phyloP scores from a whole-genome alignment of 2,329 filamentous ascomycete species.

The Curvularia eragrostidis region DNA sequence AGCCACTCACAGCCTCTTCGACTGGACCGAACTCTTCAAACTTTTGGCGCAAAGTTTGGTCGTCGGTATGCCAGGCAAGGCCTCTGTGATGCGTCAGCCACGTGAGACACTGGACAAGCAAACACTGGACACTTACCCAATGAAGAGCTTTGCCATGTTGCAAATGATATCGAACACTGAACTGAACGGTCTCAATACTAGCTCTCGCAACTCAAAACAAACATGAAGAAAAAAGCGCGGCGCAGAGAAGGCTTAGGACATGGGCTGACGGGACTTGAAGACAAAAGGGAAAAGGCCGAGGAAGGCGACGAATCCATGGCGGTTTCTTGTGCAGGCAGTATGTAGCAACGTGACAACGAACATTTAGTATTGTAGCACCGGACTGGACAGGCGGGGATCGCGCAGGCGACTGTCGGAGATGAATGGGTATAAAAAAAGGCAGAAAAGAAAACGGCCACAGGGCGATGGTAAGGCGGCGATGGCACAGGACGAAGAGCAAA shows the following conservation, averaged over 20 bases:
- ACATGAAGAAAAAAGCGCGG: conserved; percentile 27
- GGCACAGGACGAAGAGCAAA: conserved; percentile 24
- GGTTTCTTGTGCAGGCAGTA: conserved; percentile 38
- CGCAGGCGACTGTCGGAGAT: conserved; percentile 31
- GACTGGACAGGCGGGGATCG: conserved; percentile 34
- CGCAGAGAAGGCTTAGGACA: conserved; percentile 39
- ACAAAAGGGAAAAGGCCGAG: conserved; percentile 25
- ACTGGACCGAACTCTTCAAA: conserved; percentile 91
- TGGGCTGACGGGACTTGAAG: conserved; percentile 26
- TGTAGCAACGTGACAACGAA: conserved; percentile 50
- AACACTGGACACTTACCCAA: conserved; percentile 70
- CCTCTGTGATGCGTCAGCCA: conserved; percentile 65
- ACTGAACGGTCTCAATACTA: conserved; percentile 51
- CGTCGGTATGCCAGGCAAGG: conserved; percentile 98
- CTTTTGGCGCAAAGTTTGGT: conserved; percentile 82
- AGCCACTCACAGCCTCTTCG: conserved; percentile 86
- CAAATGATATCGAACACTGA: conserved; percentile 40
- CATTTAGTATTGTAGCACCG: conserved; percentile 47
- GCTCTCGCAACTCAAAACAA: conserved; percentile 39
- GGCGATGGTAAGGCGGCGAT: conserved; percentile 8
- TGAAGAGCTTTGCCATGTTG: conserved; percentile 91
- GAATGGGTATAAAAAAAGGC: conserved; percentile 22
- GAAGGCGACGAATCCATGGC: conserved; percentile 38
- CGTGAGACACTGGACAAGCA: background rate
- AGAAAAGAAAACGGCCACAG: conserved; percentile 30